Evolutionary conservation across 2,329 filamentous ascomycete genomes (phyloP).

Genomic region (Aspergillus novofumigatus): DNA sequence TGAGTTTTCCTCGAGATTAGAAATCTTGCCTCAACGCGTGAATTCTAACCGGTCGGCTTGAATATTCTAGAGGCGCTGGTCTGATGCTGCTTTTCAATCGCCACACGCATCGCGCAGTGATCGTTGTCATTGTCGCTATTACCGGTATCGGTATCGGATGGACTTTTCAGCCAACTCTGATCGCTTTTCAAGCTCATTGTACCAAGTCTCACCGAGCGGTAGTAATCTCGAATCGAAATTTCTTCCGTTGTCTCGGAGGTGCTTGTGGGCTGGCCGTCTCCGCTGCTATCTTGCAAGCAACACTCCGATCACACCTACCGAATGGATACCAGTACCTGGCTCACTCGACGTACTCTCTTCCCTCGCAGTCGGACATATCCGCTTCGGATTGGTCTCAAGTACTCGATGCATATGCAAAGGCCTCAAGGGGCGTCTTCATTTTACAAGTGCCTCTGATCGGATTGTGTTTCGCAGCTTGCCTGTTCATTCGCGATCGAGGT

Average conservation of each 20-base stretch:
- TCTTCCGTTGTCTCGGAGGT: slow-evolving; percentile 57
- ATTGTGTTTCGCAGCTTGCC: slow-evolving; percentile 47
- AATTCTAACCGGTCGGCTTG: slow-evolving; percentile 1
- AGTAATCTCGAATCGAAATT: slow-evolving; percentile 60
- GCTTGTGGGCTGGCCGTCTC: slow-evolving; percentile 56
- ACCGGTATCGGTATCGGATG: slow-evolving; percentile 53
- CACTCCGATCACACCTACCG: slow-evolving; percentile 38
- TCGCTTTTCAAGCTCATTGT: slow-evolving; percentile 57
- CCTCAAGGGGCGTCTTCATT: slow-evolving; percentile 54
- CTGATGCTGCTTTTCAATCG: slow-evolving; percentile 49
- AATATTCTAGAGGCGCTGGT: slow-evolving; percentile 42
- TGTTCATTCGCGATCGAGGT: slow-evolving; percentile 51
- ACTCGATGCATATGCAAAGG: slow-evolving; percentile 50
- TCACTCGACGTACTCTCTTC: slow-evolving; percentile 39
- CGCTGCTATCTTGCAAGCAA: slow-evolving; percentile 47
- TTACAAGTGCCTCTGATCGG: slow-evolving; percentile 54
- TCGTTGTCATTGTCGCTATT: slow-evolving; percentile 50
- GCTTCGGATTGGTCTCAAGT: slow-evolving; percentile 39
- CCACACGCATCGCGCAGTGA: slow-evolving; percentile 44
- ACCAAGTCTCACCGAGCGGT: slow-evolving; percentile 56
- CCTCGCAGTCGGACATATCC: slow-evolving; percentile 22
- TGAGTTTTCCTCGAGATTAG: slow-evolving; percentile 20
- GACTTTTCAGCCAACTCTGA: slow-evolving; percentile 50
- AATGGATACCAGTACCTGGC: slow-evolving; percentile 34
- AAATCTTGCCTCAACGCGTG: too few species aligned